phyloP scores from a whole-genome alignment of 768 basidiomycete genomes.

The Podaxis rugospora region DNA sequence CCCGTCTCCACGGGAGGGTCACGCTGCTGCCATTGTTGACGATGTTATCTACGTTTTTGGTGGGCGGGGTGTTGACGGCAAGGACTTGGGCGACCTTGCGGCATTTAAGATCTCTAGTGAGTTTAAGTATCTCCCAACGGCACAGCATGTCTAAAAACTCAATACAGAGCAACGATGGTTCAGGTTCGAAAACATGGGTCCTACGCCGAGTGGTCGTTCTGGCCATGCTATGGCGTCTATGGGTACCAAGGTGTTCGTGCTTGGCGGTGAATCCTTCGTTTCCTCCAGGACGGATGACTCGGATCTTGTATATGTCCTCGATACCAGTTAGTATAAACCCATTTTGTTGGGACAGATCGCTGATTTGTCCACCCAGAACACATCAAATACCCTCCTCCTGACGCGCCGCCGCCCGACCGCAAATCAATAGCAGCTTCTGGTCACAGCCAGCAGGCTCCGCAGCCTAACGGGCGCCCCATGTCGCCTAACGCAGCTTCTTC shows the following conservation, averaged over 20 bases:
- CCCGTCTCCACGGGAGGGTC: slow-evolving; percentile 92
- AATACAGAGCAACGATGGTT: slow-evolving; percentile 92
- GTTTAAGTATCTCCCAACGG: slow-evolving; percentile 26
- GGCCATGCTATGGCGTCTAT: slow-evolving; percentile 98
- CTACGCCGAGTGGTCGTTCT: slow-evolving; percentile 85
- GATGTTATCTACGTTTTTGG: slow-evolving; percentile 98
- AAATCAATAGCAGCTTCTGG: slow-evolving; percentile 62
- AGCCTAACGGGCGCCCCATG: slow-evolving; percentile 41
- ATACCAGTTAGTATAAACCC: slow-evolving; percentile 70
- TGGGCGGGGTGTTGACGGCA: slow-evolving; percentile 94
- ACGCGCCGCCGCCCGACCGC: slow-evolving; percentile 31
- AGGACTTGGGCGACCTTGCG: slow-evolving; percentile 89
- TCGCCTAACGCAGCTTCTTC: slow-evolving; percentile 41
- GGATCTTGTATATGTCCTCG: slow-evolving; percentile 81
- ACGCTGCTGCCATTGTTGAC: slow-evolving; percentile 93
- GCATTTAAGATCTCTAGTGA: slow-evolving; percentile 97
- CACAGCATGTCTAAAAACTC: slow-evolving; percentile 6
- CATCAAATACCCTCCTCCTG: slow-evolving; percentile 86
- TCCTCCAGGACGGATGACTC: slow-evolving; percentile 75
- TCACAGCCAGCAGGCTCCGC: slow-evolving; percentile 55
- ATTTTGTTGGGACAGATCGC: neutral
- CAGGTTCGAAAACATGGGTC: slow-evolving; percentile 99
- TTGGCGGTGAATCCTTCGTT: slow-evolving; percentile 90
- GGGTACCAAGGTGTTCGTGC: slow-evolving; percentile 83
- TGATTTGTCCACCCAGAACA: slow-evolving; percentile 49